A percentile compares a stretch with the other conserved stretches of the same genome.
Conservation (phyloP, 345 rosid genomes). For the Lenwebbia sp. region DNA sequence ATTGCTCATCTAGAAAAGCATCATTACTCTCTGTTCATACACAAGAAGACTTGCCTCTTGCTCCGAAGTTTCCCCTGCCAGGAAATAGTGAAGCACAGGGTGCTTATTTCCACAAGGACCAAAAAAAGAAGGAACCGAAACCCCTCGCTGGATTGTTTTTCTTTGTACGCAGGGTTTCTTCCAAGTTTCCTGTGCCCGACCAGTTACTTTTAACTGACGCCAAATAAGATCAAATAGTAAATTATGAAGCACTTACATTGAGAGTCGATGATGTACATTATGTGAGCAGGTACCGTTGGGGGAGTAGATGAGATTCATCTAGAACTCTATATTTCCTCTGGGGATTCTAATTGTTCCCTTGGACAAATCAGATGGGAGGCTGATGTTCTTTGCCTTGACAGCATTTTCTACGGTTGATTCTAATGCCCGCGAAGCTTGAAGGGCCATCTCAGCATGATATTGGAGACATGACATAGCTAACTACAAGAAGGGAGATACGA, state of each 20-base stretch:
- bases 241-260: neutral
- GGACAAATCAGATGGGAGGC: constrained; percentile 19
- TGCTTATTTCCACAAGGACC: neutral
- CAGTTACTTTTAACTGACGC: neutral
- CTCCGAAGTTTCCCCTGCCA: neutral
- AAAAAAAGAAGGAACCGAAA: neutral
- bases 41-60: neutral
- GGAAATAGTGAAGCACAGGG: neutral
- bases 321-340: constrained; percentile 12
- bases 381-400: constrained; percentile 18
- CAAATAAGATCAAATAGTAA: neutral
- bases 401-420: constrained; percentile 32
- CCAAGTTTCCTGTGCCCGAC: neutral
- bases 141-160: neutral
- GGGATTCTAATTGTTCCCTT: constrained; percentile 43
- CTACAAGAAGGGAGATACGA: constrained; percentile 12
- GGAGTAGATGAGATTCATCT: neutral
- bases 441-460: constrained; percentile 86
- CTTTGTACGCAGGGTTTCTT: neutral
- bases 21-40: neutral
- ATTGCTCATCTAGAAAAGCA: neutral
- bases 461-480: constrained; percentile 91
- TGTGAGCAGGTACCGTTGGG: neutral
- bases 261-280: neutral
- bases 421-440: constrained; percentile 78